These are phyloP conservation scores for Sugiyamaella marilandica DNA, from an alignment of 805 yeast species.

Conservation along the genomic window DNA sequence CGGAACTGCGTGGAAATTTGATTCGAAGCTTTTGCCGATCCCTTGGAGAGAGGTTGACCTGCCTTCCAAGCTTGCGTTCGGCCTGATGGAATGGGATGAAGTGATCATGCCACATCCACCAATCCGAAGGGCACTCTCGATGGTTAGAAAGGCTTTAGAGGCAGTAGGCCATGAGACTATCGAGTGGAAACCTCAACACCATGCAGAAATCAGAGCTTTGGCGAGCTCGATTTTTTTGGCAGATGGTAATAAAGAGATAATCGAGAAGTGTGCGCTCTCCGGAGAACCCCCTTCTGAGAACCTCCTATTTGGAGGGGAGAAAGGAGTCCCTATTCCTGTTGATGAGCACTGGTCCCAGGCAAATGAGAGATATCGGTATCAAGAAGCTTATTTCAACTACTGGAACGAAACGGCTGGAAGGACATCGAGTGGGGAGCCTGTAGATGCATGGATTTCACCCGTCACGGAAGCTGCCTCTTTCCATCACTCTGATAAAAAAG, in stretches of 20 bases:
- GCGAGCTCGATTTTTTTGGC: neutral
- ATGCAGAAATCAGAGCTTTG: neutral
- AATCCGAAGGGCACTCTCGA: constrained; percentile 34
- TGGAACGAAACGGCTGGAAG: neutral
- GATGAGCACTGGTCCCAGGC: constrained; percentile 4
- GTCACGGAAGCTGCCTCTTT: neutral
- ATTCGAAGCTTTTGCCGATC: constrained; percentile 38
- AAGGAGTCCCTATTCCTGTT: neutral
- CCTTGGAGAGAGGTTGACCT: constrained; percentile 27
- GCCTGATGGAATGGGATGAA: constrained; percentile 41
- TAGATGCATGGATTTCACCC: constrained; percentile 6
- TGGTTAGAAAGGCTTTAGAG: constrained; percentile 8
- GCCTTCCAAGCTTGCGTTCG: constrained; percentile 39
- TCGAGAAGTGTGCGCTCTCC: constrained; percentile 1
- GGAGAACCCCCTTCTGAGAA: constrained; percentile 5
- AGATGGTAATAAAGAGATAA: constrained; percentile 6
- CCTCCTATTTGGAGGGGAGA: neutral
- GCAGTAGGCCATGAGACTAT: constrained; percentile 44
- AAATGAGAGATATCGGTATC: neutral
- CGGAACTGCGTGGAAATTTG: constrained; percentile 41
- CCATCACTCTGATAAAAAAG: neutral
- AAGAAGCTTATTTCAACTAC: neutral
- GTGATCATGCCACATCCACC: constrained; percentile 47
- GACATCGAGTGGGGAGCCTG: constrained; percentile 5
- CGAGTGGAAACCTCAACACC: constrained; percentile 1